Evolutionary conservation across 306 rosid species (phyloP), one percentile per base, ranked within the genome.

Genomic region (Begonia loranthoides): DNA sequence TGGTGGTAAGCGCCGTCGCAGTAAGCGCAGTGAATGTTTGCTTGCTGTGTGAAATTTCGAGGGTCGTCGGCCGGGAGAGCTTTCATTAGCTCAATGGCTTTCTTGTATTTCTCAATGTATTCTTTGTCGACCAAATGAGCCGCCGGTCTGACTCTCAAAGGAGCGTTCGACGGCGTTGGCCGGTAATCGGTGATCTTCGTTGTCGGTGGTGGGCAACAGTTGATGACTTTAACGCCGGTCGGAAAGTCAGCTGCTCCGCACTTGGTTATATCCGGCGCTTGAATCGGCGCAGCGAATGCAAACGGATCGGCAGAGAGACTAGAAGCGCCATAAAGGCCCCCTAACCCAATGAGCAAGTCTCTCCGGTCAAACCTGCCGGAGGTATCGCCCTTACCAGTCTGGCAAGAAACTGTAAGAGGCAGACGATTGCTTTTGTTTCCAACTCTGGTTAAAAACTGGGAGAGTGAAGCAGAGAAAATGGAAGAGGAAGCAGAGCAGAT

Each of bases 1-100:
- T 87, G 94, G 22, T 69, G 62, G 59, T 87, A 72, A 0, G 85
- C 92, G 13, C 94, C 94, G 17, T 87, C 76, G 56, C 96, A 87
- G 14, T 87, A 87, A 47, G 96, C 96, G 49, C 96, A 87, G 14
- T 83, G 96, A 12, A 80, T 16, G 3, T 74, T 64, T 3, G 96
- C 96, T 61, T 83, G 96, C 49, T 78, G 85, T 0, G 16, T 65
- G 57, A 87, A 87, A 52, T 21, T 87, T 6, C 94, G 80, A 0
- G 96, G 94, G 16, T 87, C 96, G 8, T 66, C 59, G 0, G 65
- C 56, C 0, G 96, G 96, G 1, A 87, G 76, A 0, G 73, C 65
- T 54, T 73, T 87, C 96, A 84, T 84, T 22, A 78, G 70, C 15
- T 71, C 63, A 3, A 76, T 2, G 54, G 93, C 96, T 43, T 62